A percentile compares a stretch with the other conserved stretches of the same genome.
Evolutionary conservation across 176 grass and related monocot species (phyloP).

Genomic region (Phoenix dactylifera): DNA sequence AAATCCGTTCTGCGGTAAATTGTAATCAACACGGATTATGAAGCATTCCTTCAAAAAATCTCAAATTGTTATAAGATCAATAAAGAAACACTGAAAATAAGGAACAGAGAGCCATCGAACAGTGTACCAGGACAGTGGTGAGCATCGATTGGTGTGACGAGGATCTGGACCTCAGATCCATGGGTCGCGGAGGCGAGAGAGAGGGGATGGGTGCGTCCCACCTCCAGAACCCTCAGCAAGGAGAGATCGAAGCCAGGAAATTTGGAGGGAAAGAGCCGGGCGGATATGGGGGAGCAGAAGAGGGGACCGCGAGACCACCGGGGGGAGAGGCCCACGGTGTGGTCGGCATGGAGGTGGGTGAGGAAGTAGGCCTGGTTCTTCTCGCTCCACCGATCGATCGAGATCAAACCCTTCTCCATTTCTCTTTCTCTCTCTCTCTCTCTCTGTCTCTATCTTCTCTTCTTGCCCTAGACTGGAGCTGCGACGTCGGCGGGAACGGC

Average conservation of each 20-base stretch:
- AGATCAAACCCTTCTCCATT: conserved; percentile 15
- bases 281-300: conserved; percentile 67
- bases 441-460: too few relatives aligned
- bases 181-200: conserved; percentile 24
- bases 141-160: conserved; percentile 67
- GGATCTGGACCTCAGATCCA: conserved; percentile 20
- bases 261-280: conserved; percentile 49
- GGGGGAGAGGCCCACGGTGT: conserved; percentile 57
- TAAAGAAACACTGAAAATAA: too few relatives aligned
- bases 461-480: too few relatives aligned
- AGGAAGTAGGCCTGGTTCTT: conserved; percentile 71
- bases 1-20: too few relatives aligned
- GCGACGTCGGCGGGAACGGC: too few relatives aligned
- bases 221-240: conserved; percentile 42
- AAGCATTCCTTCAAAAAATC: too few relatives aligned
- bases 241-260: conserved; percentile 64
- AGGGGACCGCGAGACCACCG: conserved; percentile 58
- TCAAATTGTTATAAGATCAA: too few relatives aligned
- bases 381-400: conserved; percentile 21
- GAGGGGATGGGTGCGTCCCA: conserved; percentile 28
- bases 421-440: too few relatives aligned
- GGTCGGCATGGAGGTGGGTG: conserved; percentile 85
- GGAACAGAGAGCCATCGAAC: neutral
- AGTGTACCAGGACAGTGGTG: conserved; percentile 59
- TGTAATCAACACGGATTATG: too few relatives aligned